These are phyloP conservation scores for Emmonsiellopsis sp. DNA, from an alignment of 2,329 filamentous ascomycete genomes.

Conservation along the genomic window DNA sequence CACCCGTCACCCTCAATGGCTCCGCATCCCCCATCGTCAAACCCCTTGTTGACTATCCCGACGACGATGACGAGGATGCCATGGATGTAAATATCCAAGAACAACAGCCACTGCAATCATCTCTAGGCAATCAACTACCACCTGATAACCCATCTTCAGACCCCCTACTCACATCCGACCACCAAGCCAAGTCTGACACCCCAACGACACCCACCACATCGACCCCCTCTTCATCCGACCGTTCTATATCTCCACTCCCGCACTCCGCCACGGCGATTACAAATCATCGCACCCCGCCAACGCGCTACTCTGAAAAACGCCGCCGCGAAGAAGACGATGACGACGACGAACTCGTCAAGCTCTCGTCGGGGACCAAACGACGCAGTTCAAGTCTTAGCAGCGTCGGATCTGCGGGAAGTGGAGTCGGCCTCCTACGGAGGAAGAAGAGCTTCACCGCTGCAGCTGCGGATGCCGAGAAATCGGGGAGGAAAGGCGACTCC, in stretches of 20 bases:
- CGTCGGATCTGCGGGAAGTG: conserved; percentile 6
- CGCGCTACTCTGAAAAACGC: conserved; percentile 79
- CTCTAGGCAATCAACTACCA: conserved; percentile 5
- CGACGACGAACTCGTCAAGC: conserved; percentile 80
- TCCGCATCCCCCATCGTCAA: conserved; percentile 51
- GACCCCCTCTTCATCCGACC: neutral
- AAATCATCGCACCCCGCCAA: conserved; percentile 43
- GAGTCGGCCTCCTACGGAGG: conserved; percentile 22
- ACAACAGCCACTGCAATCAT: conserved; percentile 11
- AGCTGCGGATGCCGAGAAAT: conserved; percentile 7
- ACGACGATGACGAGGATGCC: conserved; percentile 69
- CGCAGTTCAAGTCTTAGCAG: conserved; percentile 34
- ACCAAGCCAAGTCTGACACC: neutral
- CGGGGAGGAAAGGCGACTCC: conserved; percentile 2
- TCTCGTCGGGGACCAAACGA: conserved; percentile 47
- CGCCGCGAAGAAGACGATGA: conserved; percentile 81
- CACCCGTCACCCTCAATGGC: conserved; percentile 45
- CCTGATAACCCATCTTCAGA: conserved; percentile 10
- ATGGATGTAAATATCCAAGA: conserved; percentile 44
- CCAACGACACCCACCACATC: neutral
- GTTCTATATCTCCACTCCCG: neutral
- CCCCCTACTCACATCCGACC: neutral
- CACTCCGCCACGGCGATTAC: neutral
- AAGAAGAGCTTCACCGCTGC: conserved; percentile 24
- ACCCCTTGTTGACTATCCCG: conserved; percentile 82